A percentile compares a stretch with the other conserved stretches of the same genome.
Evolutionary conservation across 2,329 filamentous ascomycete species (phyloP).

Genomic region (Sarocladium brachiariae): DNA sequence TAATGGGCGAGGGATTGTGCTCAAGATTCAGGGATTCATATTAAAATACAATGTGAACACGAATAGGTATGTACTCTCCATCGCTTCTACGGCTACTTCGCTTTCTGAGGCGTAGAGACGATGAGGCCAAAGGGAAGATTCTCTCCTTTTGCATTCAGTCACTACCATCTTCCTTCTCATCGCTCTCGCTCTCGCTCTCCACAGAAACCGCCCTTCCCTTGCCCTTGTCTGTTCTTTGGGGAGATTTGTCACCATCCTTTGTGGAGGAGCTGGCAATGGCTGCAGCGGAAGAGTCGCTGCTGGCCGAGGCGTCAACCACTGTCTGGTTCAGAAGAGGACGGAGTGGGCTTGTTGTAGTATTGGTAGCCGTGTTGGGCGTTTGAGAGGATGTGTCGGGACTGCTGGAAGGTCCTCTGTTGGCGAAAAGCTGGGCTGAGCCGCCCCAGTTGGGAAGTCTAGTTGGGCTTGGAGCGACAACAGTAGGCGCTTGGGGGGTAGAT

Average conservation of each 20-base stretch:
- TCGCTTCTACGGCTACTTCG: too few species aligned
- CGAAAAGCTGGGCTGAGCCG: slow-evolving; percentile 41
- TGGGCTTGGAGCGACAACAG: slow-evolving; percentile 42
- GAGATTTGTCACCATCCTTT: not conserved
- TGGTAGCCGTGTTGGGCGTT: too few species aligned
- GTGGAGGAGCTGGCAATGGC: too few species aligned
- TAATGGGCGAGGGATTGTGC: too few species aligned
- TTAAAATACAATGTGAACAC: too few species aligned
- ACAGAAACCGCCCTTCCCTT: slow-evolving; percentile 41
- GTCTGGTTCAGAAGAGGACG: not conserved
- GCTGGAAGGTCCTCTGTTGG: slow-evolving; percentile 17
- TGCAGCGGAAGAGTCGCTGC: not conserved
- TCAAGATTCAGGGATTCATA: too few species aligned
- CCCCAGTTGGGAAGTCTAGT: slow-evolving; percentile 40
- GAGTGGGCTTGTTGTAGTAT: slow-evolving; percentile 18
- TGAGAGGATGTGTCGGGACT: slow-evolving; percentile 2
- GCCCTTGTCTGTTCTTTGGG: slow-evolving; percentile 14
- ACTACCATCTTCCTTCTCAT: slow-evolving; percentile 15
- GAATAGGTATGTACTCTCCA: too few species aligned
- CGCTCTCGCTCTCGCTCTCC: slow-evolving; percentile 29
- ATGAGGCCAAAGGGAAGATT: too few species aligned
- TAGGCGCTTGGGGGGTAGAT: slow-evolving; percentile 17
- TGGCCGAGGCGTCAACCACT: not conserved
- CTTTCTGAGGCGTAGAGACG: too few species aligned
- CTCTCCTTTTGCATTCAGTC: not conserved